Conservation (phyloP, 371 early-diverging fungal genomes). For the Mucor indicus region DNA sequence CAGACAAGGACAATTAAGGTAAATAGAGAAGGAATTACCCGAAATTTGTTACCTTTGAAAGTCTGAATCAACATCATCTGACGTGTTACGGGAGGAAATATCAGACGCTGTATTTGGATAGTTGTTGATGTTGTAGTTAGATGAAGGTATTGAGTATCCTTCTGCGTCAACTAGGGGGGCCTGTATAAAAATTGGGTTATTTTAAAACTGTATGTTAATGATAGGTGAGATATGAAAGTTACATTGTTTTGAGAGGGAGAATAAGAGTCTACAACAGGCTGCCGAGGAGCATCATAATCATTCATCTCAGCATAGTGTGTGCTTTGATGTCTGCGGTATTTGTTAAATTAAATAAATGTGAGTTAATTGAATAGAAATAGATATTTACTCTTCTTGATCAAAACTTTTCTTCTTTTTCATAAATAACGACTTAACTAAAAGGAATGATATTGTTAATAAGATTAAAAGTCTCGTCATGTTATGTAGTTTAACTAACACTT, state of each 20-base stretch:
- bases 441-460: neutral
- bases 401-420: conserved; percentile 12
- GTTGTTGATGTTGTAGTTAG: neutral
- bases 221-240: too few relatives aligned
- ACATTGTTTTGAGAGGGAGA: too few relatives aligned
- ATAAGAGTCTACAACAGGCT: too few relatives aligned
- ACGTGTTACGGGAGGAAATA: conserved; percentile 9
- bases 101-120: conserved; percentile 7
- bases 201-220: too few relatives aligned
- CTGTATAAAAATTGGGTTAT: conserved; percentile 3
- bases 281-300: too few relatives aligned
- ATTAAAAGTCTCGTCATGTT: neutral
- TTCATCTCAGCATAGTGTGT: too few relatives aligned
- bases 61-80: conserved; percentile 18
- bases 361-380: too few relatives aligned
- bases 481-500: conserved; percentile 9
- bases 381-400: neutral
- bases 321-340: too few relatives aligned
- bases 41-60: conserved; percentile 6
- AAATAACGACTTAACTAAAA: conserved; percentile 10
- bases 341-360: too few relatives aligned
- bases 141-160: conserved; percentile 18
- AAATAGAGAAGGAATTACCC: too few relatives aligned
- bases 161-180: conserved; percentile 13
- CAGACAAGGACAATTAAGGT: too few relatives aligned